A percentile compares a stretch with the other conserved stretches of the same genome.
Evolutionary conservation across 2,329 filamentous ascomycete genomes (phyloP).

Genomic region (Beauveria varroae): DNA sequence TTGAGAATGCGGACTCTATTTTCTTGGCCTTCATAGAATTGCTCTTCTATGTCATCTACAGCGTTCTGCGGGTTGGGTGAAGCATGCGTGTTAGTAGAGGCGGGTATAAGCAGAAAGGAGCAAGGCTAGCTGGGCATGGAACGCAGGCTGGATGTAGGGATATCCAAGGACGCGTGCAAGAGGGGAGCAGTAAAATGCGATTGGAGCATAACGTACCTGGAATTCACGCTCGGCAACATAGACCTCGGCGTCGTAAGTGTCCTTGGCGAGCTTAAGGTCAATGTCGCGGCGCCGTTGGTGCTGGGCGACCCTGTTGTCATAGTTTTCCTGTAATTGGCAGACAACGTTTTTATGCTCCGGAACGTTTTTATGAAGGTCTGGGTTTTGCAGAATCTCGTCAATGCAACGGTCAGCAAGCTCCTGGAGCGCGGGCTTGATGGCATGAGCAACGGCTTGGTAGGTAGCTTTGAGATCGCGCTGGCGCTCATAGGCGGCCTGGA

Average conservation of each 20-base stretch:
- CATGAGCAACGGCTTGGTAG: conserved; percentile 55
- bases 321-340: conserved; percentile 35
- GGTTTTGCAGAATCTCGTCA: conserved; percentile 48
- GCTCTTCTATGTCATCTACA: conserved; percentile 30
- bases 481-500: conserved; percentile 54
- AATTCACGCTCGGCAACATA: conserved; percentile 29
- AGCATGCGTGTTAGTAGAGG: conserved; percentile 5
- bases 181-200: background rate
- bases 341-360: conserved; percentile 46
- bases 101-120: conserved; percentile 14
- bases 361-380: conserved; percentile 43
- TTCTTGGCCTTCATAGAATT: conserved; percentile 38
- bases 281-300: conserved; percentile 26
- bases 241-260: conserved; percentile 26
- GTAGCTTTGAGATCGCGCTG: conserved; percentile 59
- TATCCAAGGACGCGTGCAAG: background rate
- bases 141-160: conserved; percentile 1
- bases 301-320: conserved; percentile 24
- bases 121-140: background rate
- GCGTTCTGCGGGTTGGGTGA: conserved; percentile 25
- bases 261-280: conserved; percentile 31
- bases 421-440: conserved; percentile 56
- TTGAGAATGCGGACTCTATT: conserved; percentile 38
- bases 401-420: conserved; percentile 56
- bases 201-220: conserved; percentile 26